phyloP scores from a whole-genome alignment of 1,284 basidiomycete genomes.

The Pyrrhoderma lamaoense region DNA sequence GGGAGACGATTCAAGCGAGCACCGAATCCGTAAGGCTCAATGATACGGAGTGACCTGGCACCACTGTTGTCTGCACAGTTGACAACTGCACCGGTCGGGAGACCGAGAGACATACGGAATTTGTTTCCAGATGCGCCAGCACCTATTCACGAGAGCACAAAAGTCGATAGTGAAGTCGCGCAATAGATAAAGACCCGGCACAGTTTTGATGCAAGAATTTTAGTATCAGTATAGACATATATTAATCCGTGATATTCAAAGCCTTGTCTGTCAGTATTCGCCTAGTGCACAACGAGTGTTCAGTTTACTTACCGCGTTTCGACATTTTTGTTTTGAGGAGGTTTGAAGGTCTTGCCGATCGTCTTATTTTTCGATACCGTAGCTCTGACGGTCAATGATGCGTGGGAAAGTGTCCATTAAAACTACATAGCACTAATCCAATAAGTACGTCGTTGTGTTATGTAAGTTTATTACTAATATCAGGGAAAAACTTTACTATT shows the following conservation, averaged over 20 bases:
- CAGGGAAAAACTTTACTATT: too few species aligned
- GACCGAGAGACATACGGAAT: constrained; percentile 95
- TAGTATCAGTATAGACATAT: too few species aligned
- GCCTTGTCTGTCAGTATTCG: too few species aligned
- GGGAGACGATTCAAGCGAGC: constrained; percentile 96
- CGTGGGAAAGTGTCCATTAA: too few species aligned
- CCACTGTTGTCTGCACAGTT: constrained; percentile 99
- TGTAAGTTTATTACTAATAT: too few species aligned
- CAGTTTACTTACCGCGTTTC: constrained; percentile 14
- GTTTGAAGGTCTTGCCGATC: not conserved
- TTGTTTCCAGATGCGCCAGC: constrained; percentile 75
- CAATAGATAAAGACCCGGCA: too few species aligned
- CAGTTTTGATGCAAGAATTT: not conserved
- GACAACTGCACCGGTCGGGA: constrained; percentile 96
- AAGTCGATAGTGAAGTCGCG: too few species aligned
- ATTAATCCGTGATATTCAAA: too few species aligned
- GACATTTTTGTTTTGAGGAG: constrained; percentile 11
- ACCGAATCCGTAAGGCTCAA: constrained; percentile 90
- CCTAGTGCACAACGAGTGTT: too few species aligned
- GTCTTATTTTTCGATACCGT: not conserved
- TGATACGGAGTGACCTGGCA: constrained; percentile 91
- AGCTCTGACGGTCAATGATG: too few species aligned
- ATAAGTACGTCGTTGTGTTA: too few species aligned
- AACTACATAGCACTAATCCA: too few species aligned
- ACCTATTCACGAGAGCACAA: constrained; percentile 6